Evolutionary conservation across 2,329 filamentous ascomycete genomes (phyloP), one percentile per base, ranked within the genome.

Genomic region (Capronia epimyces): DNA sequence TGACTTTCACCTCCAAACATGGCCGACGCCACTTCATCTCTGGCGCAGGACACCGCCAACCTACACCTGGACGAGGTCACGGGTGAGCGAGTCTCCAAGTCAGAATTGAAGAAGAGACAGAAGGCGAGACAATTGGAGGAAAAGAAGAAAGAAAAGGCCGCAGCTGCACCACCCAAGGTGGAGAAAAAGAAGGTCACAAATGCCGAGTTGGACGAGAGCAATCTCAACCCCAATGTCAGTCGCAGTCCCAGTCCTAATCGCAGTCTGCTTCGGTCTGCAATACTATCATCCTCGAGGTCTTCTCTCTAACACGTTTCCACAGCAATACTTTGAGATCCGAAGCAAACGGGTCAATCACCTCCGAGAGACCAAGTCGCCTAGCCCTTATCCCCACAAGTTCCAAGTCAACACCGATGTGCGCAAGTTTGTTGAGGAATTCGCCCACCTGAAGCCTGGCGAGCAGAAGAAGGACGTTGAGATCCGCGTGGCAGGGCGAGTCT

Each of bases 291-390:
- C 29, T 3, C n/a, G 29, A 10, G 12, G 3, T 32, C 29, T 32
- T n/a, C 29, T n/a, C n/a, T 12, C 52, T 60, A 34, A 29, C 39
- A 16, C 13, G 9, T 24, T 25, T 24, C 22, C 31, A 46, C 64
- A 86, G 81, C 84, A 87, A 84, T 98, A 97, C 77, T 96, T 95
- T 68, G 93, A 98, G 75, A 94, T 97, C 67, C 87, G 93, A 57
- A 94, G 86, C 65, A 82, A 87, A 62, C 80, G 79, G 60, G 83
- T 95, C 75, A 84, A 86, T 70, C 84, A 85, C 64, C 79, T 91
- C 58, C 80, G 84, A 64, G 75, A 84, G 65, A 82, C 80, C 65
- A 83, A 86, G 74, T 74, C 82, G 53, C 86, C 87, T 34, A 86
- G 91, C 66, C 87, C 87, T 12, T 95, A 96, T 72, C 93, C 93